Conservation (phyloP, 495 filamentous ascomycete genomes). For the Trichoderma asperelloides region DNA sequence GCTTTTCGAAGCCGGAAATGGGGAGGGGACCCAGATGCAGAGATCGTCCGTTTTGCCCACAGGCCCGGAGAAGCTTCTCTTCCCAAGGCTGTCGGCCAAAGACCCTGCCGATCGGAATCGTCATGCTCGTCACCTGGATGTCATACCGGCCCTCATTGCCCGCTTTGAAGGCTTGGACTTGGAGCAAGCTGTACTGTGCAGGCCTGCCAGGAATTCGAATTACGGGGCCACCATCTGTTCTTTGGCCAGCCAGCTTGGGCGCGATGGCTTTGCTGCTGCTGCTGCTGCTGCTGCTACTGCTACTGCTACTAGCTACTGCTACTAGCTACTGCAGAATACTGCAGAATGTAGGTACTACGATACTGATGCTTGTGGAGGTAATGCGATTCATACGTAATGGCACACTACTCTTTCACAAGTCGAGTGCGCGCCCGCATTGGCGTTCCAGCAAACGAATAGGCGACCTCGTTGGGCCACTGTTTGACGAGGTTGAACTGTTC, state of each 20-base stretch:
- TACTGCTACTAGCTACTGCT: not conserved
- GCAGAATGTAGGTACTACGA: no score
- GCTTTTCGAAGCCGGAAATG: not conserved
- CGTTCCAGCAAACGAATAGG: not conserved
- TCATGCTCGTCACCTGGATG: constrained; percentile 1
- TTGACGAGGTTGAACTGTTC: not conserved
- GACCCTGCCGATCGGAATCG: not conserved
- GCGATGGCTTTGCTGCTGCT: not conserved
- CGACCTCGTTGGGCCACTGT: not conserved
- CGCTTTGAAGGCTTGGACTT: not conserved
- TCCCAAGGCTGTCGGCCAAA: not conserved
- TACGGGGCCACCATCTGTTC: not conserved
- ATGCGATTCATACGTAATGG: not conserved
- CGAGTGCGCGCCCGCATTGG: not conserved
- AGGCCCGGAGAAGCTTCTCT: not conserved
- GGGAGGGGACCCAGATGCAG: not conserved
- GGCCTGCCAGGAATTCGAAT: not conserved
- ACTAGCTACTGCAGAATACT: no score
- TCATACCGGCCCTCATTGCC: not conserved
- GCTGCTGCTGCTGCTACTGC: not conserved
- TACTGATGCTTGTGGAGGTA: not conserved
- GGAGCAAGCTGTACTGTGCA: not conserved
- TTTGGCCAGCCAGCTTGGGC: not conserved
- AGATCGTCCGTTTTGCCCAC: not conserved
- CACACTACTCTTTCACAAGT: not conserved